Conservation (phyloP, 495 filamentous ascomycete genomes). For the Xylaria nigripes region DNA sequence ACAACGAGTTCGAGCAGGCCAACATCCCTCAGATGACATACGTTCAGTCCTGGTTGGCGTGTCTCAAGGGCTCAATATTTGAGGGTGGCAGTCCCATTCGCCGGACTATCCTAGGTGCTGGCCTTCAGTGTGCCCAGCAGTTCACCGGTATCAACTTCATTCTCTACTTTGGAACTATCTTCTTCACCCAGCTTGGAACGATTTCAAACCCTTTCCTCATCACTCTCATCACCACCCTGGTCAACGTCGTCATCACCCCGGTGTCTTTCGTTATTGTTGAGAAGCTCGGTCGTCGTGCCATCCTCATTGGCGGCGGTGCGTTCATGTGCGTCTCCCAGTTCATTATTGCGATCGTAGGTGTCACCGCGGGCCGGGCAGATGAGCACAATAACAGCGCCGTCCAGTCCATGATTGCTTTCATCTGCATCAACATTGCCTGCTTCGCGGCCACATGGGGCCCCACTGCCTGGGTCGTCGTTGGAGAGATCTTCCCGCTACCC, state of each 20-base stretch:
- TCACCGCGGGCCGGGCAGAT: constrained; percentile 34
- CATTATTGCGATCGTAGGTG: constrained; percentile 57
- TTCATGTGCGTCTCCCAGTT: constrained; percentile 65
- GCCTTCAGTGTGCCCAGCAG: constrained; percentile 55
- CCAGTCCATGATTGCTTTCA: constrained; percentile 53
- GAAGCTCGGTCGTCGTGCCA: constrained; percentile 57
- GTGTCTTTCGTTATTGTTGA: constrained; percentile 59
- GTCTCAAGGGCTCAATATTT: constrained; percentile 57
- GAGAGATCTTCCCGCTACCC: constrained; percentile 68
- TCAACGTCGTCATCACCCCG: constrained; percentile 67
- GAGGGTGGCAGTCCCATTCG: constrained; percentile 54
- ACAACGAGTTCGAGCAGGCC: constrained; percentile 56
- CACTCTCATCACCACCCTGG: constrained; percentile 61
- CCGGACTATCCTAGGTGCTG: constrained; percentile 59
- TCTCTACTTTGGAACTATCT: constrained; percentile 62
- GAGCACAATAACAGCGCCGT: constrained; percentile 34
- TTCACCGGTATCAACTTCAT: constrained; percentile 36
- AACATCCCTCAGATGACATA: constrained; percentile 52
- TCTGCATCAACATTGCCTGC: constrained; percentile 68
- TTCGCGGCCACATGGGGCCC: constrained; percentile 67
- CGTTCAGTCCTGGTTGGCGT: constrained; percentile 53
- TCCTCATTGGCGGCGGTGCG: constrained; percentile 59
- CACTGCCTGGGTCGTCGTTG: constrained; percentile 66
- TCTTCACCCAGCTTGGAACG: constrained; percentile 54
- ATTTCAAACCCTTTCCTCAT: constrained; percentile 59